Evolutionary conservation across 257 asterid species (phyloP).

Genomic region (Solanum clarkiae): DNA sequence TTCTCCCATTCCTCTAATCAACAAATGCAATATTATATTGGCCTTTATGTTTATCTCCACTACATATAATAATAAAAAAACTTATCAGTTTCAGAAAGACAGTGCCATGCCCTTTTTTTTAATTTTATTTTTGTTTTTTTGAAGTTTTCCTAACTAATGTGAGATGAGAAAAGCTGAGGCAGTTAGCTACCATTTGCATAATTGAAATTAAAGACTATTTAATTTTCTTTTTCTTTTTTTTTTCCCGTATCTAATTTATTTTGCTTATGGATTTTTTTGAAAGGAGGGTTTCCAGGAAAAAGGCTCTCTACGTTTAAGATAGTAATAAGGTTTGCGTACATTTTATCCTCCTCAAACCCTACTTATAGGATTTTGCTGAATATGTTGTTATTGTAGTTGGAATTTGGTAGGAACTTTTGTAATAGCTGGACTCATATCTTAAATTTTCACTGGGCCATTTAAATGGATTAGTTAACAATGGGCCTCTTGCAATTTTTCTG

Average conservation of each 20-base stretch:
- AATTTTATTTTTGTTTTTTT: neutral
- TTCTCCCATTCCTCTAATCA: constrained; percentile 17
- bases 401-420: too few species aligned
- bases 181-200: neutral
- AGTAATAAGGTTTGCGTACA: too few species aligned
- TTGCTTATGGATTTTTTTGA: too few species aligned
- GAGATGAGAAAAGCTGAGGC: neutral
- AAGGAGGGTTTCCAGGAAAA: too few species aligned
- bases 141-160: neutral
- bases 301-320: too few species aligned
- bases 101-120: neutral
- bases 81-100: neutral
- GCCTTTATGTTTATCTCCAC: neutral
- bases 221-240: neutral
- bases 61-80: neutral
- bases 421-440: neutral
- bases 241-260: too few species aligned
- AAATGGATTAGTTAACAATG: neutral
- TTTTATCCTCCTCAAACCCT: too few species aligned
- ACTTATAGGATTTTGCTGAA: fast-evolving
- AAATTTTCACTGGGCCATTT: neutral
- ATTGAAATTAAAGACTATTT: neutral
- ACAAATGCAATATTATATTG: neutral
- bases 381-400: too few species aligned
- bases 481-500: neutral